Evolutionary conservation across 176 grass and related monocot species (phyloP), one percentile per base, ranked within the genome.

Genomic region (Oryza australiensis): DNA sequence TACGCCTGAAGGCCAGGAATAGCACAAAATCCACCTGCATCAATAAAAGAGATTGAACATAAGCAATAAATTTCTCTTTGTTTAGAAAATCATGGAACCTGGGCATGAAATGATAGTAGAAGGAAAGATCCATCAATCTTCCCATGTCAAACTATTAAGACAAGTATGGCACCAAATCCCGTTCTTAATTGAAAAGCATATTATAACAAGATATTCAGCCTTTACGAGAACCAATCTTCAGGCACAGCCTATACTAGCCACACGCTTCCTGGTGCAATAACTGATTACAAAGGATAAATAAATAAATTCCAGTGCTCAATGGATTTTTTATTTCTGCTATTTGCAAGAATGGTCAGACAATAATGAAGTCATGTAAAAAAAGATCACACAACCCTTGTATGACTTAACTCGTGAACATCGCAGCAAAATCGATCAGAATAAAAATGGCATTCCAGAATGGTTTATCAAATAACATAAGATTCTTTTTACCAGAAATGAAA

Each of bases 1-100:
- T 49, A 86, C 30, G 86, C 82, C 72, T 72, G 75, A 80, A 65
- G 45, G 27, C 38, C 29, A 82, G 62, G 49, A 63, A 40, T 41
- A 79, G 18, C 67, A 72, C 34, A 73, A 14, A 76, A 79, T 67
- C 46, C 74, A 79, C 51, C 84, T 90, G 88, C 74, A 26, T 49
- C 40, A 51, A 78, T 41, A 7, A 42, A 80, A 24, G 42, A 28
- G 16, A n/a, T n/a, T 11, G 69, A 28, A 51, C 40, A 74, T 32
- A 62, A 72, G 43, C 27, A 79, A 70, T 35, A 62, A 12, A 11
- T 64, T 64, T 57, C 14, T 26, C 29, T 51, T 18, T 42, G 48
- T 30, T 38, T 41, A 68, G 38, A 28, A 59, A 78, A 40, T 57
- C 35, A 72, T 5, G 15, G n/a, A 71, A 42, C 3, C 71, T n/a